phyloP scores from a whole-genome alignment of 176 grass and related monocot species.

The Urochloa ruziziensis region DNA sequence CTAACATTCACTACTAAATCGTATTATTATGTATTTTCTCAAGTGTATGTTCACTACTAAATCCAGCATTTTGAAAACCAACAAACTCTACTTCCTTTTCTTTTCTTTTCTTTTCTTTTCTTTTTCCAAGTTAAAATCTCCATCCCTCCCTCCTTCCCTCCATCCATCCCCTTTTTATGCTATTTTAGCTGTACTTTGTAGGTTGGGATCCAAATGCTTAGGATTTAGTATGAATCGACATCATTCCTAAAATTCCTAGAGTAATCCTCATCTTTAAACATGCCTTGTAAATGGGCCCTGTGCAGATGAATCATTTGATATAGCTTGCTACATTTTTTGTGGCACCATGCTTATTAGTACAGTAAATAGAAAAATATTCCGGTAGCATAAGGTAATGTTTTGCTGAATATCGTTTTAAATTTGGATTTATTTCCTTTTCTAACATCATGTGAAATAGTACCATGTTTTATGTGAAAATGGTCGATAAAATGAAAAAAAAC shows the following conservation, averaged over 20 bases:
- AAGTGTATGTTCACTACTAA: not conserved
- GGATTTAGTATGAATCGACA: not conserved
- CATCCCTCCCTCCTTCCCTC: not conserved
- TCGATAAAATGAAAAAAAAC: not conserved
- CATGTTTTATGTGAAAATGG: not conserved
- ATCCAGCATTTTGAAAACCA: not conserved
- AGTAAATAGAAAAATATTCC: not conserved
- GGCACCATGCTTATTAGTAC: not conserved
- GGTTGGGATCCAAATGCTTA: not conserved
- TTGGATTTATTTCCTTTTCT: not conserved
- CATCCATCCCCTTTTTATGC: not conserved
- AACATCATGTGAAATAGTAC: not conserved
- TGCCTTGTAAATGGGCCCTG: not conserved
- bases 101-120: no score
- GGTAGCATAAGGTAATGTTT: not conserved
- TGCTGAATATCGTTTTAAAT: not conserved
- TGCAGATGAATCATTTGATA: constrained; percentile 3
- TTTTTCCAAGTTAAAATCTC: not conserved
- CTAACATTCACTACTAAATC: no score
- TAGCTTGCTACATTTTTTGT: not conserved
- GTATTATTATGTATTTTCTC: not conserved
- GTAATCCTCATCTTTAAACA: not conserved
- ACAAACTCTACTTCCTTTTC: not conserved
- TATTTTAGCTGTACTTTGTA: not conserved
- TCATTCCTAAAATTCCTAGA: not conserved